Percentiles rank a stretch among this genome's conserved stretches.
These are phyloP conservation scores for Wickerhamomyces sp. DNA, from an alignment of 1,139 yeast species.

Conservation along the genomic window DNA sequence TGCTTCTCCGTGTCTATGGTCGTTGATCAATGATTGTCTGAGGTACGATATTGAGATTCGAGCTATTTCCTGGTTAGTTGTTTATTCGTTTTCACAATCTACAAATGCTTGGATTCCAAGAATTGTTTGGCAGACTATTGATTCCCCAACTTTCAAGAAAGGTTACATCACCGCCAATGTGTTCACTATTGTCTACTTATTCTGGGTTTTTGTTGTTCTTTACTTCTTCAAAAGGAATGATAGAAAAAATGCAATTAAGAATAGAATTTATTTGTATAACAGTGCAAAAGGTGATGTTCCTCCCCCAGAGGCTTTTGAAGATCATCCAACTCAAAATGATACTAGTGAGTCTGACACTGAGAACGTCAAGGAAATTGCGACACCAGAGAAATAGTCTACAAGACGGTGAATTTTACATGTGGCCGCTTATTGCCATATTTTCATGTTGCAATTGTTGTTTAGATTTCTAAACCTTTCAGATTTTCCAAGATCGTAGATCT, in stretches of 20 bases:
- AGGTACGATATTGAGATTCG: conserved; percentile 30
- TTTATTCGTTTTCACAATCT: not conserved
- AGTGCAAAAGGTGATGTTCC: conserved; percentile 3
- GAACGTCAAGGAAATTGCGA: too few relatives aligned
- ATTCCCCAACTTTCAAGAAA: conserved; percentile 44
- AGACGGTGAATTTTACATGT: too few relatives aligned
- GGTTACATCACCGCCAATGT: conserved; percentile 40
- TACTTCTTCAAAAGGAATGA: conserved; percentile 56
- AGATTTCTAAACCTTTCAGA: too few relatives aligned
- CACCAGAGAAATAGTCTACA: too few relatives aligned
- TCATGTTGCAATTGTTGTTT: too few relatives aligned
- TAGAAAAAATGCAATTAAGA: conserved; percentile 40
- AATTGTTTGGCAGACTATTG: conserved; percentile 50
- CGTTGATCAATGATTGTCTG: conserved; percentile 28
- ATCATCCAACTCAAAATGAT: too few relatives aligned
- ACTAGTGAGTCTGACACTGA: too few relatives aligned
- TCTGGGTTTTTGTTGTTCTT: conserved; percentile 49
- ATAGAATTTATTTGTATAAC: conserved; percentile 45
- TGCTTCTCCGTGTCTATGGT: conserved; percentile 30
- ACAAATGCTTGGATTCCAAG: conserved; percentile 28
- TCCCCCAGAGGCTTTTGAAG: not conserved
- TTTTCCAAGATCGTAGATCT: too few relatives aligned
- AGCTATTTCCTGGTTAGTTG: conserved; percentile 14
- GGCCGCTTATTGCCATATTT: too few relatives aligned
- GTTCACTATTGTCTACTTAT: conserved; percentile 40